Evolutionary conservation across 495 filamentous ascomycete species (phyloP).

Genomic region (Aeminium ludgeri): DNA sequence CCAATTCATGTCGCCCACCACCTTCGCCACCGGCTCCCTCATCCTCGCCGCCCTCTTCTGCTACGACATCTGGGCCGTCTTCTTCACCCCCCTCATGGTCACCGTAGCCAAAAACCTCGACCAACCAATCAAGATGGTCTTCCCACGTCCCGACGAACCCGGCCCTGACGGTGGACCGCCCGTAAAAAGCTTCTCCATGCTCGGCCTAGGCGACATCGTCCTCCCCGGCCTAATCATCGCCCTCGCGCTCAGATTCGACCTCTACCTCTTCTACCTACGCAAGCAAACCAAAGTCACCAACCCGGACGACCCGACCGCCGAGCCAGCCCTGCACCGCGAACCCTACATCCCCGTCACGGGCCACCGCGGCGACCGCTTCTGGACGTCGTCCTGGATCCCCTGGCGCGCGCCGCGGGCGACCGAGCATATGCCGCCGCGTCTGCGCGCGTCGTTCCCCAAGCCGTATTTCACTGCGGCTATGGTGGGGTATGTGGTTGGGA

Average conservation of each 20-base stretch:
- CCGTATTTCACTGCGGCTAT: constrained; percentile 72
- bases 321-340: constrained; percentile 31
- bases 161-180: constrained; percentile 23
- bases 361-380: constrained; percentile 73
- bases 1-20: constrained; percentile 77
- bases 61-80: constrained; percentile 95
- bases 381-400: constrained; percentile 30
- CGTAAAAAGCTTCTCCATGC: constrained; percentile 47
- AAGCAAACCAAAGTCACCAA: constrained; percentile 28
- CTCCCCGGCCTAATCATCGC: constrained; percentile 88
- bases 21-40: constrained; percentile 63
- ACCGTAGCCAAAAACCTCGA: constrained; percentile 83
- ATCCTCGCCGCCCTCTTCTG: constrained; percentile 69
- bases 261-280: constrained; percentile 61
- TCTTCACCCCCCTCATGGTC: constrained; percentile 94
- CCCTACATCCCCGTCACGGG: constrained; percentile 45
- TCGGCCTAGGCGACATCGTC: constrained; percentile 86
- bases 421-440: constrained; percentile 14
- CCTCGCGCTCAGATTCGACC: constrained; percentile 75
- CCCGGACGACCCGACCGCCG: neutral
- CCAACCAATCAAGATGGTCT: constrained; percentile 83
- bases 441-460: constrained; percentile 47
- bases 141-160: constrained; percentile 44
- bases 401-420: neutral
- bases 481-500: constrained; percentile 60